phyloP scores from a whole-genome alignment of 805 yeast genomes.

The Sungouiozyma ichnusensis region DNA sequence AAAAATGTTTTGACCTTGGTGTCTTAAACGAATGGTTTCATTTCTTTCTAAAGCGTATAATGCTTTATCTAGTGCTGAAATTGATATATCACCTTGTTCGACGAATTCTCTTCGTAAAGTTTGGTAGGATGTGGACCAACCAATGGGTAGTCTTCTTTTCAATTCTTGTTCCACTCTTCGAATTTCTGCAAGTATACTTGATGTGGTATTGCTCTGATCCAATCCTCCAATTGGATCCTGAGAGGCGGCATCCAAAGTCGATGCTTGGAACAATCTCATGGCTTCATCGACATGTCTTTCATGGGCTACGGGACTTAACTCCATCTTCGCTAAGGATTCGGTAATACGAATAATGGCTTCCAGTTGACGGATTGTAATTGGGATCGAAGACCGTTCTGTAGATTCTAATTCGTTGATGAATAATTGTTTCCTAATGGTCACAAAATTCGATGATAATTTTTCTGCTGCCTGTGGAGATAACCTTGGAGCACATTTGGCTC shows the following conservation, averaged over 20 bases:
- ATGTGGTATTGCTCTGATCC: constrained; percentile 40
- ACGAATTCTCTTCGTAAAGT: constrained; percentile 79
- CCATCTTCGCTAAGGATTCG: constrained; percentile 84
- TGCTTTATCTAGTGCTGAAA: constrained; percentile 73
- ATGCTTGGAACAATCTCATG: constrained; percentile 84
- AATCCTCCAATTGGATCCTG: constrained; percentile 40
- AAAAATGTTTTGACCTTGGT: constrained; percentile 73
- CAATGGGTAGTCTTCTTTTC: constrained; percentile 85
- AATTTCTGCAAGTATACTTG: constrained; percentile 58
- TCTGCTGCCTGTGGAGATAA: constrained; percentile 83
- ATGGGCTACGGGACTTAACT: constrained; percentile 70
- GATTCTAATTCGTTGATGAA: constrained; percentile 71
- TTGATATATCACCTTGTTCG: constrained; percentile 48
- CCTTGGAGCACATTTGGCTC: constrained; percentile 86
- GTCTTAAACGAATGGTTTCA: constrained; percentile 79
- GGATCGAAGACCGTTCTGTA: constrained; percentile 87
- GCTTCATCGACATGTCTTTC: constrained; percentile 94
- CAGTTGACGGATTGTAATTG: constrained; percentile 93
- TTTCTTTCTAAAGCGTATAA: constrained; percentile 71
- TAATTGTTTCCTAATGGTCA: constrained; percentile 74
- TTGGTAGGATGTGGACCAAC: constrained; percentile 86
- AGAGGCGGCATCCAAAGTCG: constrained; percentile 90
- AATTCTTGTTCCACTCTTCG: constrained; percentile 73
- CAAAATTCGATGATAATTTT: constrained; percentile 83
- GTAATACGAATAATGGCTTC: constrained; percentile 96